A percentile compares a stretch with the other conserved stretches of the same genome.
These are phyloP conservation scores for Coelastrella sp. DNA, from an alignment of 139 green algal genomes.

Conservation along the genomic window DNA sequence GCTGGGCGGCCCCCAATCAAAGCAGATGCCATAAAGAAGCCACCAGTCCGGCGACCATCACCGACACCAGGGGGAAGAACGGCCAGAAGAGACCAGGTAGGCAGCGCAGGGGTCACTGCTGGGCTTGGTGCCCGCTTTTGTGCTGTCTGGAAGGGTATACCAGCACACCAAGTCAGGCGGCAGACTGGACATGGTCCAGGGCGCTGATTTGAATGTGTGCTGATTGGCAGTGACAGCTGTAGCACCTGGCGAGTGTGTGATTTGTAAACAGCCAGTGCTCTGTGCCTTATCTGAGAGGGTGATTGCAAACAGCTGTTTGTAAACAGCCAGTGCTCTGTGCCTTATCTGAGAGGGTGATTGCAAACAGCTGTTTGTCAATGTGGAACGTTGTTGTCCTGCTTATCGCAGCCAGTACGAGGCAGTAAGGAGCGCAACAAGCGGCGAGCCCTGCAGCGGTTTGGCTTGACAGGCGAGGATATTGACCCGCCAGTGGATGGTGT, in stretches of 20 bases:
- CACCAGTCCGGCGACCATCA: slow-evolving; percentile 23
- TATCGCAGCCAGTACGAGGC: slow-evolving; percentile 8
- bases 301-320: background rate
- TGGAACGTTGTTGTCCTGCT: background rate
- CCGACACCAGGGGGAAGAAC: slow-evolving; percentile 23
- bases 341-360: background rate
- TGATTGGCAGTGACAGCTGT: too few species aligned
- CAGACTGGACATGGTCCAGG: too few species aligned
- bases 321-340: too few species aligned
- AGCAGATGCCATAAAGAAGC: slow-evolving; percentile 45
- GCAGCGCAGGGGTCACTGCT: background rate
- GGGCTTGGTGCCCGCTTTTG: background rate
- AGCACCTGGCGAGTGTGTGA: too few species aligned
- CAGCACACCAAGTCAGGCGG: too few species aligned
- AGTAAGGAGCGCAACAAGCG: slow-evolving; percentile 39
- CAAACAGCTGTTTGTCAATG: background rate
- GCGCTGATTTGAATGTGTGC: too few species aligned
- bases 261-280: too few species aligned
- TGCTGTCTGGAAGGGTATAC: too few species aligned
- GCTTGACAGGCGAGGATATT: slow-evolving; percentile 45
- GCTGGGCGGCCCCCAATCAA: slow-evolving; percentile 65
- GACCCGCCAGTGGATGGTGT: slow-evolving; percentile 61
- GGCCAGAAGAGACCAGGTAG: background rate
- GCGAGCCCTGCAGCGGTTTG: slow-evolving; percentile 43
- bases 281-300: background rate